A percentile compares a stretch with the other conserved stretches of the same genome.
Conservation (phyloP, 768 basidiomycete species). For the Collybia sp. region DNA sequence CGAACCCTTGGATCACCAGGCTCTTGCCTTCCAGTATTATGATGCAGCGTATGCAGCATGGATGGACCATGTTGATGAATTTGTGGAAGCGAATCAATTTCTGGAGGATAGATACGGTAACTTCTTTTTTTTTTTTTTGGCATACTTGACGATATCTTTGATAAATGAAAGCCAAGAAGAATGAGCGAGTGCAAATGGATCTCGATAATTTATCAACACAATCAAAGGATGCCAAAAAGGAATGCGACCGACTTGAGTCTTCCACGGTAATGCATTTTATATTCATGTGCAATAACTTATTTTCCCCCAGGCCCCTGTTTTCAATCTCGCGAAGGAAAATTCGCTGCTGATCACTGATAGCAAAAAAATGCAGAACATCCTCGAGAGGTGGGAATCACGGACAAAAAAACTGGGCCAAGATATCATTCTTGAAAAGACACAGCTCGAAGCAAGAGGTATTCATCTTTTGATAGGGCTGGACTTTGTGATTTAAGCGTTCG, state of each 20-base stretch:
- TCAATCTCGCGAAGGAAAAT: conserved; percentile 58
- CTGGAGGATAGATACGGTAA: conserved; percentile 77
- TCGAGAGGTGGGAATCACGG: conserved; percentile 64
- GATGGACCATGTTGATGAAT: conserved; percentile 63
- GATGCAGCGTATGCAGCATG: conserved; percentile 64
- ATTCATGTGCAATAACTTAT: conserved; percentile 3
- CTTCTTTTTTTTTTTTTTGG: conserved; percentile 9
- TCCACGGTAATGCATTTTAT: conserved; percentile 40
- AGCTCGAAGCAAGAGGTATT: conserved; percentile 53
- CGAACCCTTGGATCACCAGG: conserved; percentile 67
- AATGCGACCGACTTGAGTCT: conserved; percentile 54
- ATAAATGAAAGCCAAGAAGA: conserved; percentile 52
- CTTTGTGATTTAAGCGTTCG: conserved; percentile 5
- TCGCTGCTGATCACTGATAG: conserved; percentile 65
- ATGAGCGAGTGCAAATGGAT: conserved; percentile 60
- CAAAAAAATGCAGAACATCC: conserved; percentile 73
- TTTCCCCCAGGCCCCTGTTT: conserved; percentile 48
- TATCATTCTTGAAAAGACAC: conserved; percentile 63
- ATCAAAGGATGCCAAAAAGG: conserved; percentile 41
- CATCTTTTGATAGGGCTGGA: conserved; percentile 3
- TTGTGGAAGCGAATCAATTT: conserved; percentile 62
- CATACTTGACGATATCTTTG: too few species aligned
- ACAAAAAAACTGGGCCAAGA: conserved; percentile 65
- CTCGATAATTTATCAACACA: conserved; percentile 52
- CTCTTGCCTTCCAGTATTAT: conserved; percentile 74